Base-by-base conservation (phyloP, 2,329 filamentous ascomycete species). In the Xylariaceae sp. region DNA sequence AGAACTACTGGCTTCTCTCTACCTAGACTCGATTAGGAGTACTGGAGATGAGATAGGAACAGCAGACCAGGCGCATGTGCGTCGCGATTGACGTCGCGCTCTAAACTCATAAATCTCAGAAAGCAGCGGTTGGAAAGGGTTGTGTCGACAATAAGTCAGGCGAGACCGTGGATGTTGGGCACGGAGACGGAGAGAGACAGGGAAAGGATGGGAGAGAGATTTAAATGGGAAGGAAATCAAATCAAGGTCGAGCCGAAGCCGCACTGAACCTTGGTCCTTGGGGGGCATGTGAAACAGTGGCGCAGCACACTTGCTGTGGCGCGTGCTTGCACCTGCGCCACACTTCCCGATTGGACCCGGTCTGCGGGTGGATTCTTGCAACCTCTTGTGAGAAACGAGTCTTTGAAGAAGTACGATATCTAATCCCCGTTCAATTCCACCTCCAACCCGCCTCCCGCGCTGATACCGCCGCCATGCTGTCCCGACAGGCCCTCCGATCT, bases 401-500 rank as follows among this genome's bases (percentile, higher is more conserved):
- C 67, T 50, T 50, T 13, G 37, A 62, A 66, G 56, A 61, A 59
- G 60, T 66, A 64, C 52, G 48, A 51, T 54, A 53, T 56, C 55
- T 56, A 51, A 52, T 35, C 61, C 64, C 59, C 66, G 66, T 65
- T 64, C 62, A 61, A 67, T 61, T 58, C 59, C 62, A 55, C 57
- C 62, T 61, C 53, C 66, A 58, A 57, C 56, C 56, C 59, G 47
- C 65, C 52, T 57, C 55, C 49, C 57, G 30, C 58, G 56, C 52
- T 57, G 53, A 34, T 54, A 34, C 58, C 56, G 39, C 67, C 74
- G 76, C 69, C 74, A 85, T 85, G 82, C 76, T 85, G 74, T 83
- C 82, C 74, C 81, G 82, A 80, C 81, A 83, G 76, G 77, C 76
- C 66, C 75, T 82, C 75, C 81, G 81, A 74, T 76, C 81, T 72